Base-by-base conservation (phyloP, 306 rosid species). In the Cicer pinnatifidum region DNA sequence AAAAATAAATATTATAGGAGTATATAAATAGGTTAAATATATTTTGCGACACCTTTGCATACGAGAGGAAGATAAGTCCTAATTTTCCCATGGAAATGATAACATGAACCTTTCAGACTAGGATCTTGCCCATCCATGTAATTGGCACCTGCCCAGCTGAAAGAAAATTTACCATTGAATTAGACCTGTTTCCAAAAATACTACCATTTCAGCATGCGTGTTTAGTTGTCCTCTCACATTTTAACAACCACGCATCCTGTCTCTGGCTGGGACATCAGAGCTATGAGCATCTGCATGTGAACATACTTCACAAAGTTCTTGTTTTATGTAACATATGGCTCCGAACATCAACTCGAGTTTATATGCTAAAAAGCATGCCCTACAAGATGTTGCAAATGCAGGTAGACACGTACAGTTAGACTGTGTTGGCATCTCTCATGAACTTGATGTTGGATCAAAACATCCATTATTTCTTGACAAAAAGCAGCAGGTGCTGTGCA, bases 401-500 rank as follows among this genome's bases (percentile, higher is more conserved):
- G 13, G 46, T 47, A 66, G 12, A 37, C 45, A 15, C 16, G 52
- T 5, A 63, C 58, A 65, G n/a, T 47, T 53, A 54, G 7, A 33
- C 53, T 75, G 68, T 41, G 57, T 59, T 67, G 66, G 39, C 23
- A 66, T 75, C 57, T 28, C 38, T 53, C 53, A 38, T 54, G 51
- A 81, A 57, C 71, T 19, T 15, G 57, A 66, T 28, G 69, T 65
- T 35, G 62, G 37, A 64, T 40, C 40, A 74, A 38, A 60, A 67
- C 37, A 60, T 60, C 58, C 43, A 9, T 33, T 9, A 17, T 28
- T 40, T 63, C 43, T 72, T 46, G 19, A 75, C 11, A 65, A 5
- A 39, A 28, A 78, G 67, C 56, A 71, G 79, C 78, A 63, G 16
- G 56, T 66, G 67, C 63, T 69, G 40, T 46, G 67, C 51, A 50